Conservation (phyloP, 306 rosid genomes). For the Fragaria vesca region DNA sequence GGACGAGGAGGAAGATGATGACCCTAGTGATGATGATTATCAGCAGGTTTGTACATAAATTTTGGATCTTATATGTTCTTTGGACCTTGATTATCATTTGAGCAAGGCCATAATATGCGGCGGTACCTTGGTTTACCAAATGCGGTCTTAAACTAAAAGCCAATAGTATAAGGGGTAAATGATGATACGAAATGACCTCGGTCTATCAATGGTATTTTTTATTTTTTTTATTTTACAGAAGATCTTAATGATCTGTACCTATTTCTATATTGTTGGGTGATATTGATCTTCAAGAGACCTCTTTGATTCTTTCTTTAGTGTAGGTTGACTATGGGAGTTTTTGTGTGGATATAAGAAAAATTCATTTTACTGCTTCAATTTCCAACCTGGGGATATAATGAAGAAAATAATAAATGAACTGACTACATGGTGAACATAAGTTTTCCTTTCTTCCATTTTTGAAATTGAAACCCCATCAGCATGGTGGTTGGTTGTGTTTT, state of each 20-base stretch:
- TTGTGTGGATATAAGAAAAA: not conserved
- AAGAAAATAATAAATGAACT: not conserved
- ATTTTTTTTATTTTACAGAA: not conserved
- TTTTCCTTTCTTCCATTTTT: not conserved
- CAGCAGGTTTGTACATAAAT: not conserved
- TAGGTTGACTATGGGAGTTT: not conserved
- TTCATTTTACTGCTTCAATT: not conserved
- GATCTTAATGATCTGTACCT: not conserved
- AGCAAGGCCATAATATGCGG: not conserved
- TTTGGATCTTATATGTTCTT: not conserved
- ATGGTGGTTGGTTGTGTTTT: not conserved
- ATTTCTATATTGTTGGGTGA: not conserved
- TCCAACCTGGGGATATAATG: not conserved
- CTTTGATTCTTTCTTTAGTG: not conserved
- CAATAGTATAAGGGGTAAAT: not conserved
- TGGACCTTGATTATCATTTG: not conserved
- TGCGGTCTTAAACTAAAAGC: not conserved
- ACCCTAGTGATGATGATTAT: constrained; percentile 14
- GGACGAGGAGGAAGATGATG: constrained; percentile 3
- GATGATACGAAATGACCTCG: not conserved
- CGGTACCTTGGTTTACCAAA: not conserved
- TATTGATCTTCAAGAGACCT: not conserved
- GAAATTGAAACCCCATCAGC: not conserved
- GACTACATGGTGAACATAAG: not conserved
- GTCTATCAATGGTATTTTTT: not conserved